Evolutionary conservation across 2,329 filamentous ascomycete genomes (phyloP), one percentile per base, ranked within the genome.

Genomic region (Paecilomyces sp.): DNA sequence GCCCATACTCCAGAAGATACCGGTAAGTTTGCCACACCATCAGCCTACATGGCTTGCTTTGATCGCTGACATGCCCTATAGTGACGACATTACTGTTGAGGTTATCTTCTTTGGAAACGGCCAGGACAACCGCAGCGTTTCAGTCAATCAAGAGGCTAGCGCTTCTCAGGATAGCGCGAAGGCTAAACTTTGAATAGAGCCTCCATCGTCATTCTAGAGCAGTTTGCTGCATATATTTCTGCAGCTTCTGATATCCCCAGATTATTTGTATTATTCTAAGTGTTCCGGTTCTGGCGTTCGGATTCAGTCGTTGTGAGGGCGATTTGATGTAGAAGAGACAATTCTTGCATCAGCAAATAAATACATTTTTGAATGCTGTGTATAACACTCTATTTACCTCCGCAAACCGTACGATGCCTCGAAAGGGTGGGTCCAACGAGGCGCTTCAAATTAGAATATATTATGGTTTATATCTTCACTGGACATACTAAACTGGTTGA

Each of bases 81-180:
- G 91, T 66, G 94, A 99, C 72, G 94, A 99, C 72, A 79, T 99
- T 63, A 99, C 94, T 0, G 93, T 99, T 15, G 91, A 99, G 75
- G 94, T 99, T 62, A 96, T 99, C 70, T 99, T 99, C 83, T 99
- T 99, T 69, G 94, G 94, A 61, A 86, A 96, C 66, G 85, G 88
- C 36, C 71, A 87, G 57, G 87, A 87, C 72, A 89, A 83, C 31
- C 92, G 92, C 36, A 88, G 88, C 63, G 88, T 97, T 4, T 84
- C 88, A 4, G 74, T 96, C 60, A 99, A 97, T 75, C 81, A 88
- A 64, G 93, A 97, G 70, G 94, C 94, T 1, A 96, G 88, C 61
- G 90, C 89, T 47, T 74, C 80, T 1, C 77, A 78, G 56, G 73
- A 77, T 15, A 74, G 74, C 18, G 66, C 68, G 30, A 81, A 81